A percentile compares a stretch with the other conserved stretches of the same genome.
Evolutionary conservation across 371 early-diverging fungal species (phyloP).

Genomic region (Apophysomyces elegans): DNA sequence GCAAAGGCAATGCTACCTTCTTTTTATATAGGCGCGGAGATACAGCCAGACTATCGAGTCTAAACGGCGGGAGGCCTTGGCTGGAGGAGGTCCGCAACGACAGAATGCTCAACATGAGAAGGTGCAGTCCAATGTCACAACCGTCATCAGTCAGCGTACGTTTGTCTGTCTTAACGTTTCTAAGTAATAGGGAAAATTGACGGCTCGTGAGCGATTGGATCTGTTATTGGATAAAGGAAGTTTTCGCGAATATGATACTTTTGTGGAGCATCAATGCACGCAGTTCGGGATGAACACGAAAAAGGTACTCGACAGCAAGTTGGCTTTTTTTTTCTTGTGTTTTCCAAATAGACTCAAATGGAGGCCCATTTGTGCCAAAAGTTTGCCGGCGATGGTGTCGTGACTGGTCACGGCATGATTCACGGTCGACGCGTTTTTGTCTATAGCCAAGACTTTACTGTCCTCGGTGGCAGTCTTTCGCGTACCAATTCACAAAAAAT

Average conservation of each 20-base stretch:
- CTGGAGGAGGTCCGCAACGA: constrained; percentile 86
- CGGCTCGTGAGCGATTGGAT: constrained; percentile 92
- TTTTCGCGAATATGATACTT: constrained; percentile 94
- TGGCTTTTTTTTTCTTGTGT: neutral
- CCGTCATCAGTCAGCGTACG: neutral
- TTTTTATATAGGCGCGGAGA: too few species aligned
- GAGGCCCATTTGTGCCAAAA: constrained; percentile 9
- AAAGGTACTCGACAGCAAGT: constrained; percentile 49
- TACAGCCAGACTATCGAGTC: constrained; percentile 48
- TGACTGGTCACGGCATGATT: constrained; percentile 94
- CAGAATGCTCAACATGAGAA: constrained; percentile 92
- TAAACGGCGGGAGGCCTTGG: constrained; percentile 75
- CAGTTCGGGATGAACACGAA: constrained; percentile 93
- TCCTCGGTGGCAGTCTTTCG: constrained; percentile 90
- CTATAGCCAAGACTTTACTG: constrained; percentile 96
- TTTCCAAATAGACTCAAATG: neutral
- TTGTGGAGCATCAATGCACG: constrained; percentile 93
- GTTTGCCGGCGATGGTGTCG: constrained; percentile 95
- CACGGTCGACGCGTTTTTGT: constrained; percentile 91
- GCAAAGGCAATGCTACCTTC: too few species aligned
- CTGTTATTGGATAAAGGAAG: constrained; percentile 86
- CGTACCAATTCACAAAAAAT: constrained; percentile 93
- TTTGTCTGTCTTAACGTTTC: neutral
- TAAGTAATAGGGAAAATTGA: constrained; percentile 82
- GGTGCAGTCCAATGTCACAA: constrained; percentile 43